Evolutionary conservation across 2,329 filamentous ascomycete genomes (phyloP).

Genomic region (Ceratocystis ficicola): DNA sequence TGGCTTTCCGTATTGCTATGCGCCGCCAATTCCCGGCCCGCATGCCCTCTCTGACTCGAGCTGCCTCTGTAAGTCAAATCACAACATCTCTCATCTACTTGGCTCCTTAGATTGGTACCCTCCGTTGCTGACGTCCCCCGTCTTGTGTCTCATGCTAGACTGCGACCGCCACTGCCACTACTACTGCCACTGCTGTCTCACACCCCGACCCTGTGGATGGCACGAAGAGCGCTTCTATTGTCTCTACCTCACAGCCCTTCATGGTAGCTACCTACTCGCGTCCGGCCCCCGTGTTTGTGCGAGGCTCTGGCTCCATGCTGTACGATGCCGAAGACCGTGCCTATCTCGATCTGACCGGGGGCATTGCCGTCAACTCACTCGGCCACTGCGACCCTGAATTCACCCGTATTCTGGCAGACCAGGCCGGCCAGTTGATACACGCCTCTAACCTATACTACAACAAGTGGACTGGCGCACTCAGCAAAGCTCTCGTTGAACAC

Average conservation of each 20-base stretch:
- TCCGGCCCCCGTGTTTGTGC: conserved; percentile 78
- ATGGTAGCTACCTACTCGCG: conserved; percentile 96
- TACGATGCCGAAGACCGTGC: conserved; percentile 81
- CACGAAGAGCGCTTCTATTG: conserved; percentile 61
- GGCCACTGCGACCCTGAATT: conserved; percentile 82
- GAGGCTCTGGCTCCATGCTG: conserved; percentile 73
- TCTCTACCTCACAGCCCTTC: conserved; percentile 65
- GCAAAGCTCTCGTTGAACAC: conserved; percentile 69
- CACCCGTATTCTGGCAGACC: conserved; percentile 60
- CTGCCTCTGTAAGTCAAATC: conserved; percentile 28
- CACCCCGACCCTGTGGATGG: conserved; percentile 62
- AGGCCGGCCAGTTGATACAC: conserved; percentile 73
- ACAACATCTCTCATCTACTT: background rate
- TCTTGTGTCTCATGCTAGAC: background rate
- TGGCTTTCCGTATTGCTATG: conserved; percentile 34
- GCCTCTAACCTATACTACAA: conserved; percentile 97
- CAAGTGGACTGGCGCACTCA: conserved; percentile 82
- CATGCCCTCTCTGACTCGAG: conserved; percentile 29
- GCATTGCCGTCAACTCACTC: conserved; percentile 87
- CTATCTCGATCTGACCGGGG: conserved; percentile 90
- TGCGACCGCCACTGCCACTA: too few species aligned
- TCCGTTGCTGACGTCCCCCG: background rate
- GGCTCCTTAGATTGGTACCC: background rate
- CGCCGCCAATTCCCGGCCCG: conserved; percentile 31
- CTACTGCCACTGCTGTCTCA: conserved; percentile 30